Base-by-base conservation (phyloP, 2,329 filamentous ascomycete species). In the Cladobotryum mycophilum region DNA sequence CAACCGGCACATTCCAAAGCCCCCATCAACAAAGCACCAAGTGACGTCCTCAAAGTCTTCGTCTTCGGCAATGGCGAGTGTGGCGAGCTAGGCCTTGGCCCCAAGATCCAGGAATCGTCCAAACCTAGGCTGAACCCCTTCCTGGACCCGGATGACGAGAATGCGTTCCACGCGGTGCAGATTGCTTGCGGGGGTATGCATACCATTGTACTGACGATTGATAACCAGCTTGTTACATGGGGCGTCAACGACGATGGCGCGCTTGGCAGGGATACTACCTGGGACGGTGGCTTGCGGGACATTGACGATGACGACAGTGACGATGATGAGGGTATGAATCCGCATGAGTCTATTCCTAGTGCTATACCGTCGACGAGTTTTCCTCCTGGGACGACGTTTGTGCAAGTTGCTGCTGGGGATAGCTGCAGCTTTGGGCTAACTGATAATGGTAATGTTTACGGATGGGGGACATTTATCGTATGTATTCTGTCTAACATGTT, bases 171-270 rank as follows among this genome's bases (percentile, higher is more conserved):
- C 6, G 75, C 85, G 13, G 81, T 85, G 5, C 76, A 80, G 59
- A 63, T 86, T 48, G 79, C 80, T 46, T 73, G 78, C 36, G 82
- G 82, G 41, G 81, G 80, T 48, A 85, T 84, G 79, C 82, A 86
- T 64, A 76, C 74, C 2, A 17, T 38, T 30, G 25, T 30, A 4
- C 70, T 91, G 45, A 90, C 87, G 40, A 75, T 81, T 57, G 82
- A 90, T 66, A 88, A 88, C 71, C 82, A 81, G 67, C 84, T 91
- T 58, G 71, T 88, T 40, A 89, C 85, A 15, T 92, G 88, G 88
- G 88, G 88, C 52, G 86, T 90, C 56, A 91, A 91, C 64, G 87
- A 91, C 63, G 81, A 88, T 60, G 82, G 83, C 53, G 86, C 88
- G 1, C 76, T 92, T 34, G 88, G 87, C 35, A 78, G 88, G 61